Evolutionary conservation across 2,329 filamentous ascomycete species (phyloP).

Genomic region (Ophiostoma triangulosporum): DNA sequence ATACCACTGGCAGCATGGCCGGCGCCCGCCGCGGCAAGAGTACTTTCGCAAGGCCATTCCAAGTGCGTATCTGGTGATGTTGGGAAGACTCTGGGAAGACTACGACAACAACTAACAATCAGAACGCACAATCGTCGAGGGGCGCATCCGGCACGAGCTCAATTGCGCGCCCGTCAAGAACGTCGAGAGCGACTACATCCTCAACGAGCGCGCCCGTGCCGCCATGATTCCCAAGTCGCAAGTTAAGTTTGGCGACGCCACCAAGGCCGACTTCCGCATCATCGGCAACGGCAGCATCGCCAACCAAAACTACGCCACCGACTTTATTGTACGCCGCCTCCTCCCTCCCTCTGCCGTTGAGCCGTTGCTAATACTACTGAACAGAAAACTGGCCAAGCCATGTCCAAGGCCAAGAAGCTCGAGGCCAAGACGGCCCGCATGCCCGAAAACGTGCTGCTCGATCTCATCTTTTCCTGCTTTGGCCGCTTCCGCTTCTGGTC

Average conservation of each 20-base stretch:
- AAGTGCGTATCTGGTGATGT: constrained; percentile 31
- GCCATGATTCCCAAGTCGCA: constrained; percentile 48
- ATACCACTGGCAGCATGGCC: constrained; percentile 19
- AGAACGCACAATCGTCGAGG: constrained; percentile 69
- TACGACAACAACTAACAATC: constrained; percentile 5
- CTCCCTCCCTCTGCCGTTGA: not conserved
- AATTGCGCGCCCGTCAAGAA: constrained; percentile 62
- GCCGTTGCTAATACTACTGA: not conserved
- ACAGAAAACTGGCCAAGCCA: constrained; percentile 37
- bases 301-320: constrained; percentile 29
- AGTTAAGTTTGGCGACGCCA: constrained; percentile 35
- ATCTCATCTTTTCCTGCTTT: constrained; percentile 75
- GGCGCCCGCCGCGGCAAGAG: constrained; percentile 24
- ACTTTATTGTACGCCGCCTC: constrained; percentile 41
- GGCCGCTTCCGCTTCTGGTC: constrained; percentile 81
- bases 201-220: constrained; percentile 43
- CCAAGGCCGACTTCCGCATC: constrained; percentile 34
- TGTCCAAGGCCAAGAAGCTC: constrained; percentile 44
- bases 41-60: constrained; percentile 62
- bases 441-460: constrained; percentile 74
- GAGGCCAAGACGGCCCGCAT: constrained; percentile 85
- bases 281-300: constrained; percentile 45
- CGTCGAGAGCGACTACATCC: constrained; percentile 50
- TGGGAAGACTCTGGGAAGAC: not conserved
- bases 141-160: constrained; percentile 62